Base-by-base conservation (phyloP, 2,329 filamentous ascomycete species). In the Penicillium sp. region DNA sequence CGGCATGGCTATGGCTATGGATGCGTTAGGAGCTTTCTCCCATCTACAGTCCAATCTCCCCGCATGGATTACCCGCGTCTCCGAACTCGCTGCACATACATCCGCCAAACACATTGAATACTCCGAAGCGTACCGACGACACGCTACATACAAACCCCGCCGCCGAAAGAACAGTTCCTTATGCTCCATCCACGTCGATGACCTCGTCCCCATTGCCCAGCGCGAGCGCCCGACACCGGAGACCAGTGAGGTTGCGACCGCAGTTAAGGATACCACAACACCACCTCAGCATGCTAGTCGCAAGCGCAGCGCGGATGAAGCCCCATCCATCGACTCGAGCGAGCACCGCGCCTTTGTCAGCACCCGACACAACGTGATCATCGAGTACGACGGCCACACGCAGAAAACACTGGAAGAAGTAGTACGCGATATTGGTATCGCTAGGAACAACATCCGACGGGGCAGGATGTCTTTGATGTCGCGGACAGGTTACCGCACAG, bases 341-440 rank as follows among this genome's bases (percentile, higher is more conserved):
- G 62, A 70, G 8, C 62, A 57, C 15, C 58, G 62, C 25, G 55
- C 61, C n/a, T 81, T 82, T 54, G 87, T 86, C 66, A 83, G 87
- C 47, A 83, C 83, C 3, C 81, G 86, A 57, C 84, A 79, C 49
- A 87, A 89, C 78, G 85, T 92, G 41, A 84, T 93, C 35, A 87
- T 96, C n/a, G 91, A 89, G 70, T 96, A 96, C 66, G 91, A 96
- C 66, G 88, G 87, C 58, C 85, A 89, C 54, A 85, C 95, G 3
- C 90, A 96, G 66, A 82, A 82, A 44, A 83, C 86, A 33, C 89
- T 96, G 57, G 90, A 95, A 61, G 79, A 86, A 47, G 74, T 95
- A 43, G 90, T 95, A 49, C 85, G 89, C 54, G 86, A 87, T 48
- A 84, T 96, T 31, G 89, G 88, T 4, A 81, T 82, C 1, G 88